A percentile compares a stretch with the other conserved stretches of the same genome.
Evolutionary conservation across 2,329 filamentous ascomycete species (phyloP).

Genomic region (Dactylella cylindrospora): DNA sequence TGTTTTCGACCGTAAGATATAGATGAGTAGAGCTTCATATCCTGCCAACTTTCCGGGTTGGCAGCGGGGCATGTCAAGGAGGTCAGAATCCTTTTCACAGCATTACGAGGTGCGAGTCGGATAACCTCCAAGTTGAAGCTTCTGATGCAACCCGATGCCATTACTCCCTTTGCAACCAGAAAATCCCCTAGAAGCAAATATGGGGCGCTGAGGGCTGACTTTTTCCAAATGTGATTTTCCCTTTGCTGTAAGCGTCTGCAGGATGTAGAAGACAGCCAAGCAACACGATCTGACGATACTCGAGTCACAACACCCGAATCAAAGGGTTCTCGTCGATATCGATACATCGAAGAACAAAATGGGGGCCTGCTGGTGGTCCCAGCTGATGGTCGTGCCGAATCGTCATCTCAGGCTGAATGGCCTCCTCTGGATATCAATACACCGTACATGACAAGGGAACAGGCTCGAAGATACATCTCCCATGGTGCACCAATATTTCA

Average conservation of each 20-base stretch:
- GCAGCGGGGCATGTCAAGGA: conserved; percentile 44
- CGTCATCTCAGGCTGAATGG: conserved; percentile 30
- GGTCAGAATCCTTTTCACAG: conserved; percentile 45
- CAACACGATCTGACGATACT: conserved; percentile 41
- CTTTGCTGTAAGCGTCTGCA: conserved; percentile 11
- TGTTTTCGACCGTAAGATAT: conserved; percentile 25
- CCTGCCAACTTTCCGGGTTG: conserved; percentile 44
- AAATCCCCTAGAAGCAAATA: too few species aligned
- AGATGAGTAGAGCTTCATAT: conserved; percentile 44
- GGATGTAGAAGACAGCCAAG: conserved; percentile 43
- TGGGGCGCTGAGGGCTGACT: conserved; percentile 28
- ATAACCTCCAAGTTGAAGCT: conserved; percentile 40
- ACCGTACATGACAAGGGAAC: conserved; percentile 29
- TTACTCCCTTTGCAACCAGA: neutral
- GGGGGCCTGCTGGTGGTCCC: conserved; percentile 39
- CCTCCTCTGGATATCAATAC: conserved; percentile 28
- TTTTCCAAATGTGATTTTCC: conserved; percentile 4
- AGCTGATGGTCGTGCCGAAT: conserved; percentile 2
- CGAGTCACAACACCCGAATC: conserved; percentile 40
- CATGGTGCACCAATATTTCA: conserved; percentile 47
- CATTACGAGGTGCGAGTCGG: conserved; percentile 44
- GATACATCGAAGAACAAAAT: conserved; percentile 40
- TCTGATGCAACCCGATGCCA: conserved; percentile 22
- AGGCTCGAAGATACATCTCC: conserved; percentile 47
- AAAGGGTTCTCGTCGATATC: conserved; percentile 31